Evolutionary conservation across 257 asterid genomes (phyloP).

Genomic region (Solanum rostratum): DNA sequence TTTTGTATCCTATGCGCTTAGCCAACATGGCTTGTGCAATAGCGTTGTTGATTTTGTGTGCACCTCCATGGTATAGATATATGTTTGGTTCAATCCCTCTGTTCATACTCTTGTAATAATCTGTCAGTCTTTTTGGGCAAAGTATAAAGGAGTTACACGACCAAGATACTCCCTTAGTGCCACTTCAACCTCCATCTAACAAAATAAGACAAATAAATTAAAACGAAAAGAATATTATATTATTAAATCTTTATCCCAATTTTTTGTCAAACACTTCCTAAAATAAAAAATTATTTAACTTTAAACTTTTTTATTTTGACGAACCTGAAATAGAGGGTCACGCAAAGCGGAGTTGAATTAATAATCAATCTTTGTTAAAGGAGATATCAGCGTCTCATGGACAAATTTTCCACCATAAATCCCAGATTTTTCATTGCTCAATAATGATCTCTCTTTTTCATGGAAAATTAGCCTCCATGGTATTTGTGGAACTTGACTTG

Average conservation of each 20-base stretch:
- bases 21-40: conserved; percentile 80
- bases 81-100: conserved; percentile 52
- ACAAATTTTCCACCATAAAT: conserved; percentile 62
- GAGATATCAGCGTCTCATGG: conserved; percentile 47
- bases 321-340: conserved; percentile 51
- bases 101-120: conserved; percentile 32
- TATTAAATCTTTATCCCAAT: too few relatives aligned
- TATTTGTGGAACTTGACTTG: not conserved
- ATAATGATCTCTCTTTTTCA: not conserved
- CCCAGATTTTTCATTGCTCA: conserved; percentile 40
- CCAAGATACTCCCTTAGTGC: conserved; percentile 63
- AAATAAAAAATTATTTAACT: too few relatives aligned
- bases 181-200: conserved; percentile 35
- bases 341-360: conserved; percentile 30
- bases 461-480: not conserved
- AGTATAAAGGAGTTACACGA: conserved; percentile 70
- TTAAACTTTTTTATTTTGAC: too few relatives aligned
- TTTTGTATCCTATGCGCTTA: conserved; percentile 41
- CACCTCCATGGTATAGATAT: conserved; percentile 56
- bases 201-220: too few relatives aligned
- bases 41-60: conserved; percentile 83
- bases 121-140: conserved; percentile 49
- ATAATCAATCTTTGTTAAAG: conserved; percentile 34
- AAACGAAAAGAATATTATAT: too few relatives aligned
- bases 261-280: too few relatives aligned